Percentiles rank a stretch among this genome's conserved stretches.
These are phyloP conservation scores for Fusarium euwallaceae DNA, from an alignment of 2,329 filamentous ascomycete genomes.

Conservation along the genomic window DNA sequence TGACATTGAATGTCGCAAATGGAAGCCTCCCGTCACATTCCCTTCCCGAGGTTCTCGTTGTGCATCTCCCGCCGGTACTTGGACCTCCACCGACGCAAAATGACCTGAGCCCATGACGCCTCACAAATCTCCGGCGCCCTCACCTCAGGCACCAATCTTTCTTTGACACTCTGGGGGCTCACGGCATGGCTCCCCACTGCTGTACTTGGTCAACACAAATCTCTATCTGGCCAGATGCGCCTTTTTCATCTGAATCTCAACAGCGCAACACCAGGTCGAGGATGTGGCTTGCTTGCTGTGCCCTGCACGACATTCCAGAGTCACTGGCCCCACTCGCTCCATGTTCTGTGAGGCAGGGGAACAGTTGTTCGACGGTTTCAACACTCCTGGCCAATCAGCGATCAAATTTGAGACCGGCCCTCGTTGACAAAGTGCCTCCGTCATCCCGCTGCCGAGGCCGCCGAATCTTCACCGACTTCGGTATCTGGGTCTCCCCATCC, in stretches of 20 bases:
- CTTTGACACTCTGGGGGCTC: background rate
- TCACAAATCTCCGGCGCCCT: slow-evolving; percentile 17
- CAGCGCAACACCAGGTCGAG: slow-evolving; percentile 17
- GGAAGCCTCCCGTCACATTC: slow-evolving; percentile 40
- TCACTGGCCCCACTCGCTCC: slow-evolving; percentile 42
- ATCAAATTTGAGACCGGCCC: slow-evolving; percentile 4
- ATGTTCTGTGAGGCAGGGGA: slow-evolving; percentile 33
- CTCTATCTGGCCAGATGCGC: background rate
- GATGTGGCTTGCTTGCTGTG: slow-evolving; percentile 42
- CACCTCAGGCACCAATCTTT: background rate
- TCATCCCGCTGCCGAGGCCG: slow-evolving; percentile 40
- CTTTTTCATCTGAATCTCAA: slow-evolving; percentile 5
- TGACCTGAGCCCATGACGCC: slow-evolving; percentile 24
- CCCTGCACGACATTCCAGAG: slow-evolving; percentile 46
- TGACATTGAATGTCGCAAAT: slow-evolving; percentile 18
- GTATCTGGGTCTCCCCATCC: slow-evolving; percentile 27
- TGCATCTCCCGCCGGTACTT: slow-evolving; percentile 45
- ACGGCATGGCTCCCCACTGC: background rate
- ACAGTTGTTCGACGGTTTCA: slow-evolving; percentile 34
- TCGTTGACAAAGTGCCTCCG: slow-evolving; percentile 8
- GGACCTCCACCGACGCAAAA: slow-evolving; percentile 30
- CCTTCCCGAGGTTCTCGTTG: slow-evolving; percentile 46
- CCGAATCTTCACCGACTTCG: slow-evolving; percentile 41
- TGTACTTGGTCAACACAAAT: background rate
- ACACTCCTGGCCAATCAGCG: slow-evolving; percentile 37